A percentile compares a stretch with the other conserved stretches of the same genome.
Evolutionary conservation across 2,329 filamentous ascomycete genomes (phyloP).

Genomic region (Juglanconis oblonga): DNA sequence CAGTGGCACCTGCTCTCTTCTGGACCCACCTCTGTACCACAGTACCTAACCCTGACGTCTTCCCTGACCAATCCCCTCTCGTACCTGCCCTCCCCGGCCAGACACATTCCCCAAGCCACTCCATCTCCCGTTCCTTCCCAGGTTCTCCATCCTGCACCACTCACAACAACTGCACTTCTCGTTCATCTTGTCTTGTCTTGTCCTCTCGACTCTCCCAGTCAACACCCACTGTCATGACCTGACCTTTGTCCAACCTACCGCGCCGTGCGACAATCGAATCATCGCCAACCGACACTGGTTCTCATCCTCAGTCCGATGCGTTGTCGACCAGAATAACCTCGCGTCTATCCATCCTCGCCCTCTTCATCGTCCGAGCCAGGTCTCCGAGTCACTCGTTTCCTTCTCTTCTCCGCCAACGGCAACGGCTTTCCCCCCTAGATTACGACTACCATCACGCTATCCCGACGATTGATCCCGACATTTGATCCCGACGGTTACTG

Average conservation of each 20-base stretch:
- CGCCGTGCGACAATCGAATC: conserved; percentile 1
- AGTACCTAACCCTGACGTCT: no score
- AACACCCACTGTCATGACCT: background rate
- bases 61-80: no score
- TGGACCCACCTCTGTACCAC: no score
- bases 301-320: background rate
- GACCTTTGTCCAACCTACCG: conserved; percentile 1
- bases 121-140: no score
- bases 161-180: no score
- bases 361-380: conserved; percentile 8
- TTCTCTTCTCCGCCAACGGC: conserved; percentile 3
- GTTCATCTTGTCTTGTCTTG: background rate
- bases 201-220: background rate
- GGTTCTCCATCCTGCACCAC: no score
- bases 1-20: no score
- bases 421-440: conserved; percentile 5
- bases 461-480: no score
- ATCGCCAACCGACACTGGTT: background rate
- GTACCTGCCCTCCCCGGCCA: no score
- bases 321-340: background rate
- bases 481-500: no score
- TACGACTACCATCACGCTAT: conserved; percentile 6
- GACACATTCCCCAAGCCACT: no score
- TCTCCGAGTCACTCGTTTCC: conserved; percentile 15
- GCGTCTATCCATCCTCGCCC: background rate